phyloP scores from a whole-genome alignment of 805 yeast species.

The Teunomyces lycoperdinae region DNA sequence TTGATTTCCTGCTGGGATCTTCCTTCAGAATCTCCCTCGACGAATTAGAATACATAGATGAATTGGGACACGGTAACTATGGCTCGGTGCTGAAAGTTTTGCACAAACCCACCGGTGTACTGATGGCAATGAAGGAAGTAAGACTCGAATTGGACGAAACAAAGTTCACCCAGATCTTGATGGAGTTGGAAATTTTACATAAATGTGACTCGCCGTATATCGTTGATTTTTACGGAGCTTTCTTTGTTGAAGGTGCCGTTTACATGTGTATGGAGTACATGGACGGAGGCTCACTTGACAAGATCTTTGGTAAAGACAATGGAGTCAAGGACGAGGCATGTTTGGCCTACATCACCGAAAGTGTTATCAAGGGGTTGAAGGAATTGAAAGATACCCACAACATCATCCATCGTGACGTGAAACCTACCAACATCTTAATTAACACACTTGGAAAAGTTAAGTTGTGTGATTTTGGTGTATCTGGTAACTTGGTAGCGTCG shows the following conservation, averaged over 20 bases:
- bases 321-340: conserved; percentile 68
- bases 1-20: conserved; percentile 85
- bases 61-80: conserved; percentile 92
- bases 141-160: conserved; percentile 88
- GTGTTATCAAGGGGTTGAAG: conserved; percentile 77
- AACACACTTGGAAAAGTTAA: conserved; percentile 83
- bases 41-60: conserved; percentile 78
- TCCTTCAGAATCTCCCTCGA: conserved; percentile 83
- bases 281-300: conserved; percentile 95
- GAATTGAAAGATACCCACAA: conserved; percentile 86
- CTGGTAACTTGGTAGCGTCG: conserved; percentile 92
- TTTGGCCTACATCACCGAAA: conserved; percentile 73
- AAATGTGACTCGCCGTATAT: conserved; percentile 87
- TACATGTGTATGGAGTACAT: conserved; percentile 97
- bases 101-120: conserved; percentile 87
- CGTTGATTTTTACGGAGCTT: conserved; percentile 96
- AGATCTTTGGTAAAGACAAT: conserved; percentile 66
- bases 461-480: conserved; percentile 93
- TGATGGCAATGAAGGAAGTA: conserved; percentile 98
- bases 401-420: conserved; percentile 93
- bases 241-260: conserved; percentile 95
- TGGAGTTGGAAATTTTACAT: conserved; percentile 94
- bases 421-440: conserved; percentile 90
- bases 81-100: conserved; percentile 93
- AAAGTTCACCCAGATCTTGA: conserved; percentile 89